A percentile compares a stretch with the other conserved stretches of the same genome.
These are phyloP conservation scores for Oxyria digyna DNA, from an alignment of 148 eudicot species.

Conservation along the genomic window DNA sequence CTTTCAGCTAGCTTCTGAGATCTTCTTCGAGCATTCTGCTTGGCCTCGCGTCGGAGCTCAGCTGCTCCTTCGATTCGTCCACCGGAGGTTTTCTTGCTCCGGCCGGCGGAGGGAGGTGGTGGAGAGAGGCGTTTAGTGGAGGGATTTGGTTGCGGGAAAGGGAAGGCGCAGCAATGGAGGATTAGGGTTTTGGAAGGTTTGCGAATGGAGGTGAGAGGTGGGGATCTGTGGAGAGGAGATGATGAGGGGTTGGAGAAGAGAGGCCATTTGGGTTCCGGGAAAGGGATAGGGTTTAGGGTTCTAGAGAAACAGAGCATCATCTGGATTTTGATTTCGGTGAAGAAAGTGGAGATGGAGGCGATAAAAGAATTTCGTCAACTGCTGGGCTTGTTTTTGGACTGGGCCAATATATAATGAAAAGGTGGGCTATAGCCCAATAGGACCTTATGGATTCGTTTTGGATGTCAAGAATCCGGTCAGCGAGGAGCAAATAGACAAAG, in stretches of 20 bases:
- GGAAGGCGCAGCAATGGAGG: conserved; percentile 10
- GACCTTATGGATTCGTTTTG: too few relatives aligned
- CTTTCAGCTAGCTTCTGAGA: conserved; percentile 55
- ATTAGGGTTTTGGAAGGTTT: conserved; percentile 1
- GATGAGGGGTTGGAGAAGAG: conserved; percentile 18
- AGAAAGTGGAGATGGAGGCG: not conserved
- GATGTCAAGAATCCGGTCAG: too few relatives aligned
- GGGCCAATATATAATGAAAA: too few relatives aligned
- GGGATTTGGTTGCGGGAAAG: conserved; percentile 19
- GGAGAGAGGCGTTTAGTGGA: conserved; percentile 15
- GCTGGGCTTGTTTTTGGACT: too few relatives aligned
- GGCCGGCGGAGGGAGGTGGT: conserved; percentile 56
- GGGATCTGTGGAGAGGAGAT: conserved; percentile 17
- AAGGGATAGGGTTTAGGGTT: conserved; percentile 46
- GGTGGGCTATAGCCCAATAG: too few relatives aligned
- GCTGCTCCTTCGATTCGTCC: conserved; percentile 62
- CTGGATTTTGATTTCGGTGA: not conserved
- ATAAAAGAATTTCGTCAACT: too few relatives aligned
- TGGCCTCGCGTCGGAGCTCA: conserved; percentile 62
- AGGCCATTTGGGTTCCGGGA: conserved; percentile 20
- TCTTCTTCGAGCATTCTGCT: conserved; percentile 47
- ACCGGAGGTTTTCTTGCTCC: conserved; percentile 51
- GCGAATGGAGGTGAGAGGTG: conserved; percentile 14
- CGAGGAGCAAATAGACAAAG: too few relatives aligned
- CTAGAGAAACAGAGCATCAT: conserved; percentile 33